phyloP scores from a whole-genome alignment of 2,329 filamentous ascomycete genomes.

The Annulohypoxylon truncatum region DNA sequence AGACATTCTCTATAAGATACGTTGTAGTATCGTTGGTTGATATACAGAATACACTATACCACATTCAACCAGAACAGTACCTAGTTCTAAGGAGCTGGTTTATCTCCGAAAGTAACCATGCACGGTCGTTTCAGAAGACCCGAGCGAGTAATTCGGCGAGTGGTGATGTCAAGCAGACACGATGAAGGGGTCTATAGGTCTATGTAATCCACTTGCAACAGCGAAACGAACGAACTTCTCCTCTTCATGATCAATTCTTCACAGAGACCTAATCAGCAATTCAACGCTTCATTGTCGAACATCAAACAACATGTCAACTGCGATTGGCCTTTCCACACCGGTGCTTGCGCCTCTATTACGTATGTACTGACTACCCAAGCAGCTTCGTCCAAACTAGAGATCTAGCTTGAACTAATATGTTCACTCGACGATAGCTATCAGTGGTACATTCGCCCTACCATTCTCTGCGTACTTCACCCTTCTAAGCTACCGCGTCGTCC shows the following conservation, averaged over 20 bases:
- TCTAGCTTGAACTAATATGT: not conserved
- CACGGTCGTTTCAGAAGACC: conserved; percentile 8
- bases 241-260: not conserved
- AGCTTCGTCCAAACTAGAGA: not conserved
- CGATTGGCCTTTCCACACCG: conserved; percentile 30
- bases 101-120: not conserved
- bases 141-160: conserved; percentile 3
- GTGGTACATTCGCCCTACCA: conserved; percentile 48
- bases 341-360: conserved; percentile 40
- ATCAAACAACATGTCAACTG: conserved; percentile 32
- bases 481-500: conserved; percentile 47
- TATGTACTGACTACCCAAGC: conserved; percentile 18
- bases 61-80: too few species aligned
- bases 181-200: too few species aligned
- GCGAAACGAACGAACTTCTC: not conserved
- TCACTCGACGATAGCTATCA: conserved; percentile 43
- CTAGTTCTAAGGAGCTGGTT: too few species aligned
- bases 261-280: not conserved
- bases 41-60: too few species aligned
- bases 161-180: conserved; percentile 14
- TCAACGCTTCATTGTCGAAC: not conserved
- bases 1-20: too few species aligned
- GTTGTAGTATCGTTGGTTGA: too few species aligned
- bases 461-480: conserved; percentile 50
- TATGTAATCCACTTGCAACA: too few species aligned